Evolutionary conservation across 1,284 basidiomycete species (phyloP), one percentile per base, ranked within the genome.

Genomic region (Pseudozyma thailandica): DNA sequence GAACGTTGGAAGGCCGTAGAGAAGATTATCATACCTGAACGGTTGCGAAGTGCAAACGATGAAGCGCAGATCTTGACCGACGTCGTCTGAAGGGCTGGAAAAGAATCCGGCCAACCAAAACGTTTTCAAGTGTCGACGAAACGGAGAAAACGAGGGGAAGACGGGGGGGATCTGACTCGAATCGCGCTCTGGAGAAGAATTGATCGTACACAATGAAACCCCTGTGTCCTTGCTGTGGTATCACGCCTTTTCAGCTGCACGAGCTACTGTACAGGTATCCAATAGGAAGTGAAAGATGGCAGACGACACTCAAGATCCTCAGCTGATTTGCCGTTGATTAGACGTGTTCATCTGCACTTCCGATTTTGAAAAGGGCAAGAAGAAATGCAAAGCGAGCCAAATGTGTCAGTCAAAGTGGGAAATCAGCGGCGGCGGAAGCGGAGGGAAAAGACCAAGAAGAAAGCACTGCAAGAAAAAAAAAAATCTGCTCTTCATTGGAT

Each of bases 401-500:
- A 2, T 21, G 27, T 15, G 26, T 23, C 18, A 31, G 23, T 7
- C 13, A 21, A 49, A 39, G 21, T 31, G 31, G 25, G 21, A 37
- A 37, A 21, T 18, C 4, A 46, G 44, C 27, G n/a, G n/a, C n/a
- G n/a, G n/a, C n/a, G n/a, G n/a, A n/a, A 38, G 35, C 39, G n/a
- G 25, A 25, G 26, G 27, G 27, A n/a, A 38, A 45, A 31, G 16
- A 44, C 39, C 15, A 1, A 15, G 12, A 38, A 47, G 43, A 50
- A 31, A 38, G 35, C 6, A 38, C 9, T 6, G 6, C 6, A 41
- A 39, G 26, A 43, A 39, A 43, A 55, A 38, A 48, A 57, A 65
- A 65, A 65, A 51, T 65, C 51, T 55, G 62, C 51, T 48, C 52
- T 15, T 38, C 50, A 30, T 47, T 54, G 51, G 62, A 27, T 37